Base-by-base conservation (phyloP, 208 protist genomes). In the Leishmania amazonensis region DNA sequence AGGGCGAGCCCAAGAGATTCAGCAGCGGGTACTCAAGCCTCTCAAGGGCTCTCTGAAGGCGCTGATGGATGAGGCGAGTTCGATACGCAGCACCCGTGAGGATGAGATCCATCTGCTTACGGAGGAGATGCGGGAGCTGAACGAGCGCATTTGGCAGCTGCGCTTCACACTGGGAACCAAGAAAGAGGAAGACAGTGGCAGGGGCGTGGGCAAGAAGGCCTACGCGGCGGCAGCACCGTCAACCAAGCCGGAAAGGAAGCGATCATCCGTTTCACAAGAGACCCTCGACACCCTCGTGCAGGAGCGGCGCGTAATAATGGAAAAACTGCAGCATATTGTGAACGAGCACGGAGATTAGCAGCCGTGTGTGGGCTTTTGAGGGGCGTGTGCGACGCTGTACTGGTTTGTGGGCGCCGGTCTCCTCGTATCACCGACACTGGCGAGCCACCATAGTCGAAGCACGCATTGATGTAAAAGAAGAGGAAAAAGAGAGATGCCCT, bases 91-190 rank as follows among this genome's bases (percentile, higher is more conserved):
- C 77, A 81, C 71, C 42, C 83, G 84, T 21, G 93, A 96, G 76
- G 91, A 94, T 70, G 91, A 95, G 74, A 94, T 96, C 21, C 86
- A 95, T 78, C 35, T 86, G 28, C 81, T 96, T 40, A 96, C 93
- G 35, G 93, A 96, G 78, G 88, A 94, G 71, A 71, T 96, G 81
- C 81, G 91, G 19, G 60, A 80, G 64, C 85, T 96, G 57, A 96
- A 96, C 68, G 91, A 96, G 86, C 88, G 87, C 60, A 95, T 96
- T 73, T 95, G 93, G 93, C 93, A 96, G 80, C 76, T 93, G 57
- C 85, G 85, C 67, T 96, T 93, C 62, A 68, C 83, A 45, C 51
- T 93, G 3, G 51, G 49, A 35, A 70, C 83, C 0, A 76, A 15
- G 11, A 57, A 40, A 5, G 53, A 47, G 40, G 35, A 57, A 19